A percentile compares a stretch with the other conserved stretches of the same genome.
Evolutionary conservation across 1,284 basidiomycete genomes (phyloP).

Genomic region (Hypsizygus ulmarius): DNA sequence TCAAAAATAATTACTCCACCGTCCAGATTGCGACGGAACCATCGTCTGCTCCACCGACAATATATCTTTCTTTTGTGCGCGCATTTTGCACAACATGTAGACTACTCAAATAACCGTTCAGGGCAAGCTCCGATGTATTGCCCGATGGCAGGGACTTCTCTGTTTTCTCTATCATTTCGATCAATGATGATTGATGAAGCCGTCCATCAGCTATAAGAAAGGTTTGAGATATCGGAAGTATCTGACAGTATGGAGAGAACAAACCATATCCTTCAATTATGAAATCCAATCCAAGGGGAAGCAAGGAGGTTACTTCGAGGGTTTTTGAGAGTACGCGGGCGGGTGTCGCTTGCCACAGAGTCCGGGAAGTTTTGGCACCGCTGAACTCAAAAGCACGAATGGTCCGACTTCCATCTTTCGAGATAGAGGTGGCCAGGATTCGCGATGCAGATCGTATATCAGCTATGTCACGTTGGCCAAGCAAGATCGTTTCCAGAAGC

Average conservation of each 20-base stretch:
- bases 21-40: constrained; percentile 75
- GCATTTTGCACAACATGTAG: constrained; percentile 55
- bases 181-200: constrained; percentile 28
- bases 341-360: constrained; percentile 20
- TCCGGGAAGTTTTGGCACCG: constrained; percentile 4
- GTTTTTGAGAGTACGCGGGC: background rate
- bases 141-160: constrained; percentile 15
- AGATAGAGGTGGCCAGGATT: constrained; percentile 11
- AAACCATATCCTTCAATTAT: constrained; percentile 63
- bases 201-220: constrained; percentile 54
- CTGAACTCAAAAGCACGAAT: constrained; percentile 4
- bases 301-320: constrained; percentile 40
- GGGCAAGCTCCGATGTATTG: constrained; percentile 41
- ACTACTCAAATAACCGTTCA: constrained; percentile 48
- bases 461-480: constrained; percentile 21
- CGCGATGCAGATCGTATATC: constrained; percentile 17
- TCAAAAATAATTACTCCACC: constrained; percentile 43
- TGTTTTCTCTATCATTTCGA: constrained; percentile 24
- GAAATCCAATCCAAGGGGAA: constrained; percentile 55
- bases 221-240: constrained; percentile 2
- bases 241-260: constrained; percentile 19
- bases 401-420: constrained; percentile 7
- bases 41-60: constrained; percentile 73
- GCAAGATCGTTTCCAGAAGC: constrained; percentile 22
- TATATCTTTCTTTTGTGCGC: constrained; percentile 52